phyloP scores from a whole-genome alignment of 129 eudicot species.

The Flaveria trinervia region DNA sequence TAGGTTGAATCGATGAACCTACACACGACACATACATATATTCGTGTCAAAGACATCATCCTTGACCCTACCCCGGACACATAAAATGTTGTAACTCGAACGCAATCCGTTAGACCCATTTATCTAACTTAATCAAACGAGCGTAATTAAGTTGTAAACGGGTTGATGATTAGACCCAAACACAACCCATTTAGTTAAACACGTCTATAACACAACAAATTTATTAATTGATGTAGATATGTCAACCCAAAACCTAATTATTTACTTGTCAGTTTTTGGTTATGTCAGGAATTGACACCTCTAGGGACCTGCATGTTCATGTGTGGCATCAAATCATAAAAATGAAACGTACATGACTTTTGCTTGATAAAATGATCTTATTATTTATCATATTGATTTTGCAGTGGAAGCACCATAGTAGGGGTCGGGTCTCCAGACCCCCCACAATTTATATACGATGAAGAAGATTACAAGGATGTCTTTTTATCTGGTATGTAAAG shows the following conservation, averaged over 20 bases:
- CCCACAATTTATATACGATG: conserved; percentile 90
- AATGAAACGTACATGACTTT: not conserved
- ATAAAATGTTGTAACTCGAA: not conserved
- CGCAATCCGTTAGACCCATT: not conserved
- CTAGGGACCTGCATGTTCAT: not conserved
- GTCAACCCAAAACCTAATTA: not conserved
- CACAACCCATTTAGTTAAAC: not conserved
- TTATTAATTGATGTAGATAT: not conserved
- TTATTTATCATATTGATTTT: conserved; percentile 17
- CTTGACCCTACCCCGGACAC: not conserved
- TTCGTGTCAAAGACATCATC: not conserved
- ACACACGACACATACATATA: not conserved
- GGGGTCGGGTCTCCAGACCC: conserved; percentile 97
- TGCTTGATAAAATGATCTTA: not conserved
- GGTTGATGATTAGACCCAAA: not conserved
- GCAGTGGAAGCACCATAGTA: conserved; percentile 98
- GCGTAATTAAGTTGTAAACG: not conserved
- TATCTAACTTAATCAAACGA: not conserved
- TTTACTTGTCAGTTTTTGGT: not conserved
- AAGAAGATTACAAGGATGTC: conserved; percentile 90
- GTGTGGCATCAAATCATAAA: not conserved
- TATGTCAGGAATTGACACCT: not conserved
- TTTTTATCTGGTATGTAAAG: conserved; percentile 69
- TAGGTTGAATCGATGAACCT: not conserved
- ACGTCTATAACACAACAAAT: not conserved